Percentiles rank a stretch among this genome's conserved stretches.
Evolutionary conservation across 2,329 filamentous ascomycete species (phyloP).

Genomic region (Amauroascus niger): DNA sequence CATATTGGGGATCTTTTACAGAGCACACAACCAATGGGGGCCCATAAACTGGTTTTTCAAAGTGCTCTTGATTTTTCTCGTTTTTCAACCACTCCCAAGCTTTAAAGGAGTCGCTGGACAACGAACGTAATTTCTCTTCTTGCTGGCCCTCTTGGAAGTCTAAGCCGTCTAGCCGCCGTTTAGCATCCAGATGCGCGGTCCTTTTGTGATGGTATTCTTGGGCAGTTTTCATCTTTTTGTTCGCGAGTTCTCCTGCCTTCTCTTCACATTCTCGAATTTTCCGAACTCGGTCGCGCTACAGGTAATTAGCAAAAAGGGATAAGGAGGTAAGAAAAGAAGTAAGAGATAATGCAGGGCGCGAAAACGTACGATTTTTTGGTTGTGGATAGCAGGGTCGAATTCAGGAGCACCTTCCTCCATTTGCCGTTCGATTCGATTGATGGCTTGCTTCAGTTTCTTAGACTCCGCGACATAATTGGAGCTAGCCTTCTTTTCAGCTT

Average conservation of each 20-base stretch:
- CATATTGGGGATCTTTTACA: slow-evolving; percentile 61
- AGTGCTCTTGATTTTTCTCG: slow-evolving; percentile 49
- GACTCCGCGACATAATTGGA: slow-evolving; percentile 46
- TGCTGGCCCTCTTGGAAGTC: slow-evolving; percentile 68
- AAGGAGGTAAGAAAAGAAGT: slow-evolving; percentile 16
- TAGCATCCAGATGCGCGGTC: slow-evolving; percentile 29
- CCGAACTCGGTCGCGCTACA: slow-evolving; percentile 48
- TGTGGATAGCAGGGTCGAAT: slow-evolving; percentile 62
- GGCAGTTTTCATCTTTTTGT: slow-evolving; percentile 26
- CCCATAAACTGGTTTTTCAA: slow-evolving; percentile 68
- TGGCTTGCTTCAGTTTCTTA: slow-evolving; percentile 43
- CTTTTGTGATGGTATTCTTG: slow-evolving; percentile 7
- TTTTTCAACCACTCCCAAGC: slow-evolving; percentile 77
- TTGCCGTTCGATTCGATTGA: slow-evolving; percentile 55
- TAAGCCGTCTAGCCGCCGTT: slow-evolving; percentile 49
- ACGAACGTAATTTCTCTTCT: slow-evolving; percentile 51
- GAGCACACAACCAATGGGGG: slow-evolving; percentile 74
- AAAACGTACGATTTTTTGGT: slow-evolving; percentile 56
- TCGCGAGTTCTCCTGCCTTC: slow-evolving; percentile 36
- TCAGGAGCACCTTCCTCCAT: slow-evolving; percentile 53
- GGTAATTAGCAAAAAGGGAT: slow-evolving; percentile 23
- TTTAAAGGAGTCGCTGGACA: slow-evolving; percentile 54
- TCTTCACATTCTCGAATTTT: slow-evolving; percentile 28
- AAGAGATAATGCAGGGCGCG: background rate
- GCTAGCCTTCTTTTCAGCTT: slow-evolving; percentile 45